A percentile compares a stretch with the other conserved stretches of the same genome.
These are phyloP conservation scores for Talaromyces nanjingensis DNA, from an alignment of 495 filamentous ascomycete species.

Conservation along the genomic window DNA sequence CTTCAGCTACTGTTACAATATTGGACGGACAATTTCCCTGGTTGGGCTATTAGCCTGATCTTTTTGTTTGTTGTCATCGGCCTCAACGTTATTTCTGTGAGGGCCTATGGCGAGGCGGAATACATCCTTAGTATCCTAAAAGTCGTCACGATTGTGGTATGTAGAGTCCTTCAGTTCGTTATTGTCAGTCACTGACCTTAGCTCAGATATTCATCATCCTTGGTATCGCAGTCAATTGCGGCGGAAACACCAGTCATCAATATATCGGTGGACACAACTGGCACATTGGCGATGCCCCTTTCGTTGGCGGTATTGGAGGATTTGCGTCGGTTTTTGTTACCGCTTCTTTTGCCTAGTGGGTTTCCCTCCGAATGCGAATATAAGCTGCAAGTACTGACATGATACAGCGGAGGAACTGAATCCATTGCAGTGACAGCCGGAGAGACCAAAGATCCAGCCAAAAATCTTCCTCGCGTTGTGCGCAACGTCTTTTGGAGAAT, in stretches of 20 bases:
- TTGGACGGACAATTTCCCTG: constrained; percentile 46
- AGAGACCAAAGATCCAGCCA: constrained; percentile 42
- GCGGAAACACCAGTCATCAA: constrained; percentile 34
- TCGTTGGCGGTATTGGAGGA: constrained; percentile 46
- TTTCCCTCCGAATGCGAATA: neutral
- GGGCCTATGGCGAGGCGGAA: constrained; percentile 49
- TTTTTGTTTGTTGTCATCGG: constrained; percentile 43
- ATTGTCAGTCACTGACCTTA: neutral
- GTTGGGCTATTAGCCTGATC: constrained; percentile 46
- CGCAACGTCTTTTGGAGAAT: constrained; percentile 50
- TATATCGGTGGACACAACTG: constrained; percentile 43
- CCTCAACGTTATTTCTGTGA: constrained; percentile 44
- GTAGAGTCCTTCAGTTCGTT: constrained; percentile 9
- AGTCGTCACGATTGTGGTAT: constrained; percentile 46
- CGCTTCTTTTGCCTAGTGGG: constrained; percentile 44
- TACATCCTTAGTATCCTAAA: constrained; percentile 51
- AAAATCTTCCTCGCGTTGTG: constrained; percentile 41
- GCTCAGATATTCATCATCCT: constrained; percentile 46
- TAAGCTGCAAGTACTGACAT: constrained; percentile 8
- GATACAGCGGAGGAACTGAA: constrained; percentile 45
- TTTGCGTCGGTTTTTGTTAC: constrained; percentile 49
- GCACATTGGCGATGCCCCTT: constrained; percentile 41
- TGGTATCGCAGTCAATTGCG: constrained; percentile 44
- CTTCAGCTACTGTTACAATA: constrained; percentile 45
- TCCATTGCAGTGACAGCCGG: constrained; percentile 51